phyloP scores from a whole-genome alignment of 148 eudicot species.

The Agrostemma githago region DNA sequence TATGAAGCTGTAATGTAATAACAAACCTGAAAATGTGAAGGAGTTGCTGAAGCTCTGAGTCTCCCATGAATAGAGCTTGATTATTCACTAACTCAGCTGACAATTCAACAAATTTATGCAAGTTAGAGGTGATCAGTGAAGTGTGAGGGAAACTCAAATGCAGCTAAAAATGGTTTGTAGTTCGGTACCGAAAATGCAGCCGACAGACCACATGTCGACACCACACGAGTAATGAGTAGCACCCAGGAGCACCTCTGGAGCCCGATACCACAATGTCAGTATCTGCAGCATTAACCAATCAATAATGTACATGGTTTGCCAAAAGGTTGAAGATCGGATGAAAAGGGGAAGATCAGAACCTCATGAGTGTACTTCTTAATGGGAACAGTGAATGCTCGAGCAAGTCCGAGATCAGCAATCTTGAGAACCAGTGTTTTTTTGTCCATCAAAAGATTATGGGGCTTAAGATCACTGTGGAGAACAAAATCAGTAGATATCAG shows the following conservation, averaged over 20 bases:
- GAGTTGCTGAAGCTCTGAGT: conserved; percentile 72
- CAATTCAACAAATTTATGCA: background rate
- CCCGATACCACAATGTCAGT: conserved; percentile 91
- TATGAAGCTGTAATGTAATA: no score
- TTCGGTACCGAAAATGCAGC: conserved; percentile 83
- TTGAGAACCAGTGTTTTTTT: conserved; percentile 65
- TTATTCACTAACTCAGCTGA: conserved; percentile 11
- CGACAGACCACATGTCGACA: conserved; percentile 99
- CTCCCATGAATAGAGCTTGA: conserved; percentile 13
- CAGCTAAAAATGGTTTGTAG: background rate
- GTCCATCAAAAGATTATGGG: conserved; percentile 98
- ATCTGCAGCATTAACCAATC: conserved; percentile 42
- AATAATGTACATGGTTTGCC: background rate
- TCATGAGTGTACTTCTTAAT: conserved; percentile 96
- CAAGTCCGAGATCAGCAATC: conserved; percentile 93
- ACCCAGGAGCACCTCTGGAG: conserved; percentile 94
- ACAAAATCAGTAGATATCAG: background rate
- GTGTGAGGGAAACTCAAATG: background rate
- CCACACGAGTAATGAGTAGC: conserved; percentile 91
- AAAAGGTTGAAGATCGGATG: background rate
- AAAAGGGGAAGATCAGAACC: conserved; percentile 36
- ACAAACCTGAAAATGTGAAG: conserved; percentile 91
- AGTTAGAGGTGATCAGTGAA: conserved; percentile 38
- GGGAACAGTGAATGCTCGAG: conserved; percentile 78
- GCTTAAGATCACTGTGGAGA: conserved; percentile 76